These are phyloP conservation scores for Parasitella parasitica DNA, from an alignment of 371 early-diverging fungal genomes.

Conservation along the genomic window DNA sequence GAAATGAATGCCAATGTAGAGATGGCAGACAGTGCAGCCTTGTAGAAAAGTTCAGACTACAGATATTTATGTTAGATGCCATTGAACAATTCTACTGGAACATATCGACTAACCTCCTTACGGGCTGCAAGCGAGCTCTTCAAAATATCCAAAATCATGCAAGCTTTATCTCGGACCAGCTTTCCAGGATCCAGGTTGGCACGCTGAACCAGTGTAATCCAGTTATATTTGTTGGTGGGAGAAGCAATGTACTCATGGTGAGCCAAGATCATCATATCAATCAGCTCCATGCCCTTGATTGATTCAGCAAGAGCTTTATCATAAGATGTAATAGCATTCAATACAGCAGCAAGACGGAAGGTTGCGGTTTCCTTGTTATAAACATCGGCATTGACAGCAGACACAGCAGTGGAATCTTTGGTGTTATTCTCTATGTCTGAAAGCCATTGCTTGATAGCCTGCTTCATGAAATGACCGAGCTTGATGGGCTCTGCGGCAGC, in stretches of 20 bases:
- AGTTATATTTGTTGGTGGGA: constrained; percentile 73
- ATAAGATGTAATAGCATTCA: constrained; percentile 64
- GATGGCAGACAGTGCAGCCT: constrained; percentile 58
- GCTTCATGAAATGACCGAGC: constrained; percentile 40
- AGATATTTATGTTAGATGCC: not conserved
- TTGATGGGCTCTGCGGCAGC: constrained; percentile 40
- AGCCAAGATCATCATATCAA: constrained; percentile 68
- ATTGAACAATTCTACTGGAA: too few species aligned
- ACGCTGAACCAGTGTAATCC: constrained; percentile 82
- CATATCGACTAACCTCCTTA: constrained; percentile 22
- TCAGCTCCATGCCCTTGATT: constrained; percentile 50
- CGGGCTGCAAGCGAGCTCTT: constrained; percentile 30
- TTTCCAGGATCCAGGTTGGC: constrained; percentile 73
- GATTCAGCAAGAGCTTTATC: constrained; percentile 33
- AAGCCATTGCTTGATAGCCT: constrained; percentile 57
- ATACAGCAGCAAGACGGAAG: constrained; percentile 60
- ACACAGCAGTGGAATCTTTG: constrained; percentile 55
- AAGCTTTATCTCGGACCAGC: constrained; percentile 51
- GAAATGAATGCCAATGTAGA: constrained; percentile 61
- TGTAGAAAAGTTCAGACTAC: constrained; percentile 46
- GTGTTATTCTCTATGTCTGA: constrained; percentile 49
- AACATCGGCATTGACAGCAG: constrained; percentile 50
- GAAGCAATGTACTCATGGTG: constrained; percentile 75
- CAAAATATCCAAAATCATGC: constrained; percentile 45
- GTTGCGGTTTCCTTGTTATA: constrained; percentile 44